A percentile compares a stretch with the other conserved stretches of the same genome.
These are phyloP conservation scores for Helotiales sp. DNA, from an alignment of 2,329 filamentous ascomycete species.

Conservation along the genomic window DNA sequence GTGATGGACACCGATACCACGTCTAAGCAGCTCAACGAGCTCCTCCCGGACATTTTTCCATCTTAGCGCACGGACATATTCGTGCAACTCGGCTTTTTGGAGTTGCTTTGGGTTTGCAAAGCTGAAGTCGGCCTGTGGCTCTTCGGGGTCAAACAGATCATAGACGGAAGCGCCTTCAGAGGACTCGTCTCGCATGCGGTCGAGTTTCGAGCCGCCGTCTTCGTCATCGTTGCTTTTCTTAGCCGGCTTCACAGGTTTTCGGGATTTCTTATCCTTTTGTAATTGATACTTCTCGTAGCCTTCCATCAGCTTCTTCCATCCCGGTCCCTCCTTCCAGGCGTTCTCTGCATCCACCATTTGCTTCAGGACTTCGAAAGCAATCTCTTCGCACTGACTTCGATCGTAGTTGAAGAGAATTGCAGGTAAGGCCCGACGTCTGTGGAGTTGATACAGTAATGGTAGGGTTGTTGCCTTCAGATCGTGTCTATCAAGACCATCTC, in stretches of 20 bases:
- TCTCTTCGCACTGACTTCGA: slow-evolving; percentile 60
- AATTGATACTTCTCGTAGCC: slow-evolving; percentile 60
- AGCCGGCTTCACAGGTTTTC: slow-evolving; percentile 41
- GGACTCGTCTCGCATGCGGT: slow-evolving; percentile 56
- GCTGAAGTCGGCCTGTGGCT: slow-evolving; percentile 61
- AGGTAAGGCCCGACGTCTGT: slow-evolving; percentile 65
- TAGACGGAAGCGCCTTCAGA: slow-evolving; percentile 55
- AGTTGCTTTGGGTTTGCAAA: slow-evolving; percentile 65
- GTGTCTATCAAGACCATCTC: slow-evolving; percentile 28
- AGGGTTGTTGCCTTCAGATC: slow-evolving; percentile 48
- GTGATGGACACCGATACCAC: slow-evolving; percentile 77
- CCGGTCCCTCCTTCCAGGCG: slow-evolving; percentile 54
- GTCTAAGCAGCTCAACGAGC: slow-evolving; percentile 59
- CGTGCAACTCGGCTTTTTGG: slow-evolving; percentile 56
- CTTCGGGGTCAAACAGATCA: slow-evolving; percentile 67
- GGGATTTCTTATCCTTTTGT: slow-evolving; percentile 43
- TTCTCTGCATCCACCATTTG: slow-evolving; percentile 56
- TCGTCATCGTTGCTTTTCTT: slow-evolving; percentile 48
- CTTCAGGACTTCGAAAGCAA: slow-evolving; percentile 50
- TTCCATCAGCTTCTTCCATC: slow-evolving; percentile 61
- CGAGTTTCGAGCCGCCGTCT: slow-evolving; percentile 53
- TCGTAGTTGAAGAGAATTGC: slow-evolving; percentile 80
- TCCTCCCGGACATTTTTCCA: slow-evolving; percentile 49
- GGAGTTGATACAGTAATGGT: slow-evolving; percentile 58
- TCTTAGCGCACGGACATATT: slow-evolving; percentile 52